Evolutionary conservation across 2,329 filamentous ascomycete species (phyloP).

Genomic region (Akanthomyces lecanii): DNA sequence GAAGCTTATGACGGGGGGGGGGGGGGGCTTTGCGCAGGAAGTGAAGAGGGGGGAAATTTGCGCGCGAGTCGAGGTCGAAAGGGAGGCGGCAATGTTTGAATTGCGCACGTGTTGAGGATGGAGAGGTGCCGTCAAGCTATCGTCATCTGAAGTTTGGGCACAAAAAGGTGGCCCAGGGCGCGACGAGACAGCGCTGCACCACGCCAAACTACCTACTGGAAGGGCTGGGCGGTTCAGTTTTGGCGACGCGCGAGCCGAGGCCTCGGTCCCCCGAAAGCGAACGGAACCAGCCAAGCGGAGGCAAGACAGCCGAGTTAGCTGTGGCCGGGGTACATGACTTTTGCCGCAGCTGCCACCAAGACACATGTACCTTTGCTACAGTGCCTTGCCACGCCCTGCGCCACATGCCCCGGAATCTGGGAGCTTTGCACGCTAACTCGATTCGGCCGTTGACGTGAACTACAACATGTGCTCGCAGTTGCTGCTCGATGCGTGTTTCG

Average conservation of each 20-base stretch:
- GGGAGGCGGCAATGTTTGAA: too few relatives aligned
- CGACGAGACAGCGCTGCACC: neutral
- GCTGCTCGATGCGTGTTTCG: neutral
- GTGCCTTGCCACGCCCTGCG: conserved; percentile 2
- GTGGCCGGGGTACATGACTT: neutral
- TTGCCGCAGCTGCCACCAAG: neutral
- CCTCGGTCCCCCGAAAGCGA: conserved; percentile 14
- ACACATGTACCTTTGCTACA: neutral
- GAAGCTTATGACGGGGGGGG: neutral
- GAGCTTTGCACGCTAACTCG: neutral
- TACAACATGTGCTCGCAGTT: neutral
- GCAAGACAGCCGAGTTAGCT: conserved; percentile 5
- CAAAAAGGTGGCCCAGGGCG: neutral
- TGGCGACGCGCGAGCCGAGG: conserved; percentile 15
- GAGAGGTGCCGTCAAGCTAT: neutral
- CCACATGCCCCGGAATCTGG: conserved; percentile 9
- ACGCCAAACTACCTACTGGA: neutral
- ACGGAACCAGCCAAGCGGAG: neutral
- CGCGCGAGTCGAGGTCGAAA: too few relatives aligned
- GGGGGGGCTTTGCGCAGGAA: neutral
- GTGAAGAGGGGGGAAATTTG: too few relatives aligned
- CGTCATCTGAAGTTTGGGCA: neutral
- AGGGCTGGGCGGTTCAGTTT: neutral
- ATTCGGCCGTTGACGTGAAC: neutral
- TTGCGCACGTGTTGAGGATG: neutral